Conservation (phyloP, 345 rosid species). For the Pistacia vera region DNA sequence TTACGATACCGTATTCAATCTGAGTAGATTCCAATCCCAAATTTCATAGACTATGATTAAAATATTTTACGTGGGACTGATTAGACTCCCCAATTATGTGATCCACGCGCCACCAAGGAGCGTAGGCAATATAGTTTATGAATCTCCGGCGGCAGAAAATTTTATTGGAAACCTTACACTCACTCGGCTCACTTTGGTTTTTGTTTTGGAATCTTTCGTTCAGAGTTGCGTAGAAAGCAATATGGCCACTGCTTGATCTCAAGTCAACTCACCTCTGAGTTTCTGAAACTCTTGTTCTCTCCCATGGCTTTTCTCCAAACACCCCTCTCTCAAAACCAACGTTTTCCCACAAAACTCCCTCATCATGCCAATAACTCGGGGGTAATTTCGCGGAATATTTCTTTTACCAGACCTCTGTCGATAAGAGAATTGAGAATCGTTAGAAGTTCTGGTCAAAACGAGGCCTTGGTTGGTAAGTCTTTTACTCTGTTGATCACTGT, state of each 20-base stretch:
- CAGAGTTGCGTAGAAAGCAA: neutral
- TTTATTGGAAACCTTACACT: neutral
- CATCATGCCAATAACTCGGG: conserved; percentile 1
- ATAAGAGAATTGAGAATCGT: conserved; percentile 13
- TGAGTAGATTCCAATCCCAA: no score
- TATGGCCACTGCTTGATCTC: neutral
- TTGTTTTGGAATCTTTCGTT: neutral
- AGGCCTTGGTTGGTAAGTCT: conserved; percentile 37
- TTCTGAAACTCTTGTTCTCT: neutral
- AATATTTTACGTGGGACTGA: no score
- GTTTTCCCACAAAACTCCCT: conserved; percentile 18
- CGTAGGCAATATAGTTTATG: neutral
- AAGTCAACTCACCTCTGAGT: neutral
- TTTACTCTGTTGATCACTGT: neutral
- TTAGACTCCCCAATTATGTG: no score
- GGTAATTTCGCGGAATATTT: conserved; percentile 6
- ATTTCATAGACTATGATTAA: no score
- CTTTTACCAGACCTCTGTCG: conserved; percentile 27
- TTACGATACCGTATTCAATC: no score
- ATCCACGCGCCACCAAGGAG: conserved; percentile 13
- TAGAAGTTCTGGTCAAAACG: conserved; percentile 32
- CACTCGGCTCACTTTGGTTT: neutral
- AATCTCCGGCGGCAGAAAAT: conserved; percentile 2
- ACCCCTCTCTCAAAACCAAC: conserved; percentile 21
- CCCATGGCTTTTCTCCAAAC: conserved; percentile 42